Base-by-base conservation (phyloP, 306 rosid genomes). In the Fragaria ananassa region DNA sequence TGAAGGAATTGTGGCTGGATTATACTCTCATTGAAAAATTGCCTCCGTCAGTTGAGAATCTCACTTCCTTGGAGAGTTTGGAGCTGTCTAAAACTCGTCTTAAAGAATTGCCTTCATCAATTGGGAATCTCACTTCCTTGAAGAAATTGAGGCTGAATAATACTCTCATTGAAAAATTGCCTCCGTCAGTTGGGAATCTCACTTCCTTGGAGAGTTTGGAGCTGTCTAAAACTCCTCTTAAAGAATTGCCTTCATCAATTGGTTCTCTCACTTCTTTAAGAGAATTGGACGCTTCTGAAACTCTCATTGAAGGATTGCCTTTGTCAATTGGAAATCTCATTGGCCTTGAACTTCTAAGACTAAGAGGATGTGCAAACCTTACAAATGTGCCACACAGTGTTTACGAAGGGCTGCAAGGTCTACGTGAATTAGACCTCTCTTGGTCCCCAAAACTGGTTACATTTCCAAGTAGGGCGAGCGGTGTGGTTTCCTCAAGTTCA, bases 321-420 rank as follows among this genome's bases (percentile, higher is more conserved):
- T 53, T 2, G 4, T 53, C 58, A 29, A 29, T 29, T 29, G 31
- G 31, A 29, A 29, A 29, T 29, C 31, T 29, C 31, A 50, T 50
- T 50, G 1, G n/a, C 56, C 56, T 50, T 17, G 0, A 50, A 50
- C 0, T 0, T 14, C 14, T 14, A 14, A 3, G 0, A 0, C 23
- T 19, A 6, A 1, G 0, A 1, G 10, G 25, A 29, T 29, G 31
- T 29, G 31, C 31, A 29, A 29, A 29, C 31, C 31, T 29, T 29
- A 29, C 31, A 29, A 29, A 19, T 53, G 58, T 53, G 58, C 58
- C 58, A 10, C 58, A 53, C 9, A 19, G 58, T 51, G 23, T 51
- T 6, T 51, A 51, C 2, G 25, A 25, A 19, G 25, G 58, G 25
- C 10, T 51, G 58, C 58, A 18, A 51, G 0, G 0, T 51, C 58